phyloP scores from a whole-genome alignment of 2,329 filamentous ascomycete genomes.

The Trichoderma atrobrunneum region DNA sequence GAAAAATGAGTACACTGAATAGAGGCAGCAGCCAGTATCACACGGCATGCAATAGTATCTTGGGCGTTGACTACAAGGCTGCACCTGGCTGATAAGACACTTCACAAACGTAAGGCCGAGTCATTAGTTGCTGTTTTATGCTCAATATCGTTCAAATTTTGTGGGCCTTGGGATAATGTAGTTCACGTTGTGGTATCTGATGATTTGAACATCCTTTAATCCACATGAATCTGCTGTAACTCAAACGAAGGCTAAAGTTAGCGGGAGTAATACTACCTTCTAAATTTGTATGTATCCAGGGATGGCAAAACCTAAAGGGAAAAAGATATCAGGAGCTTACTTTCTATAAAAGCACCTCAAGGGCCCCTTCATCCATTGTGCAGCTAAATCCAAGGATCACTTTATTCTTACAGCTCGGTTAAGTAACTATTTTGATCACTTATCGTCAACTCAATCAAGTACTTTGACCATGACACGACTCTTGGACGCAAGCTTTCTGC shows the following conservation, averaged over 20 bases:
- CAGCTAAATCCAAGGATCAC: neutral
- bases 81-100: neutral
- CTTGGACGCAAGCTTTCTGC: constrained; percentile 21
- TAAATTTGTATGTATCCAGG: neutral
- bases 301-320: neutral
- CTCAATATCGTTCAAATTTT: neutral
- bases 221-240: neutral
- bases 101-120: neutral
- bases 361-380: neutral
- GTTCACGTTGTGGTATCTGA: neutral
- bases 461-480: constrained; percentile 19
- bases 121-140: neutral
- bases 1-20: neutral
- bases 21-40: neutral
- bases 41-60: neutral
- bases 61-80: neutral
- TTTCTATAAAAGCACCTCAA: neutral
- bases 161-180: neutral
- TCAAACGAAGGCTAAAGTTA: neutral
- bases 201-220: neutral
- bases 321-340: neutral
- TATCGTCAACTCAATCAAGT: neutral
- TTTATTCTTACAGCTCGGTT: neutral
- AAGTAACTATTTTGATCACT: neutral
- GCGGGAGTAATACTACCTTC: constrained; percentile 16